Base-by-base conservation (phyloP, 2,329 filamentous ascomycete genomes). In the Didymosphaeria variabile region DNA sequence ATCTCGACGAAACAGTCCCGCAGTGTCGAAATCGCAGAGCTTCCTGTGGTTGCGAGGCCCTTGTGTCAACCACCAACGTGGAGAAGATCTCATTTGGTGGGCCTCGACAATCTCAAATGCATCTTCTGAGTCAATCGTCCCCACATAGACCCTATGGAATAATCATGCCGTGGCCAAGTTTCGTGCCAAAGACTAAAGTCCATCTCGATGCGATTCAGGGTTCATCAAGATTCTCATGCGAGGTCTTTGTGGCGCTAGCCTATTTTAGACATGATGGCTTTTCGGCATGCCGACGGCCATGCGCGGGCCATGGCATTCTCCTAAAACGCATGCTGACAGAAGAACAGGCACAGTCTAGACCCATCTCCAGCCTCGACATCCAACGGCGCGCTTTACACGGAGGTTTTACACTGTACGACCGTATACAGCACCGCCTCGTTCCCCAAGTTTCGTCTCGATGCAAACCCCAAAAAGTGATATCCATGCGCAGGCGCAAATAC, bases 51-150 rank as follows among this genome's bases (percentile, higher is more conserved):
- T 23, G 12, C 34, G 26, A 8, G 2, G 12, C 17, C 23, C 17
- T 32, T n/a, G 23, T 32, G 49, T 7, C 51, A 26, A 46, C 44
- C 10, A 9, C 45, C 45, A 29, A 47, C 45, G 51, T 8, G 38
- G 51, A 32, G 26, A n/a, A 45, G 26, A 55, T 55, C 52, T 42
- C 21, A 32, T 8, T 44, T 9, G 21, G 51, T 19, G 51, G 51
- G 10, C 2, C 32, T 15, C 50, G 34, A 45, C 19, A 45, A 19
- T 21, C 17, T 21, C 17, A 19, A 19, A 44, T 44, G 10, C 40
- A 17, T 6, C 10, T n/a, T 19, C 6, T 23, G 42, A 45, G 42
- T 45, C 42, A 10, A 8, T 7, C 19, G 42, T 19, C 42, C 21
- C 42, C 42, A 45, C 42, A 45, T 19, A 23, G n/a, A 45, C 38